These are phyloP conservation scores for Pythium utonaiense DNA, from an alignment of 352 stramenopile species.

Conservation along the genomic window DNA sequence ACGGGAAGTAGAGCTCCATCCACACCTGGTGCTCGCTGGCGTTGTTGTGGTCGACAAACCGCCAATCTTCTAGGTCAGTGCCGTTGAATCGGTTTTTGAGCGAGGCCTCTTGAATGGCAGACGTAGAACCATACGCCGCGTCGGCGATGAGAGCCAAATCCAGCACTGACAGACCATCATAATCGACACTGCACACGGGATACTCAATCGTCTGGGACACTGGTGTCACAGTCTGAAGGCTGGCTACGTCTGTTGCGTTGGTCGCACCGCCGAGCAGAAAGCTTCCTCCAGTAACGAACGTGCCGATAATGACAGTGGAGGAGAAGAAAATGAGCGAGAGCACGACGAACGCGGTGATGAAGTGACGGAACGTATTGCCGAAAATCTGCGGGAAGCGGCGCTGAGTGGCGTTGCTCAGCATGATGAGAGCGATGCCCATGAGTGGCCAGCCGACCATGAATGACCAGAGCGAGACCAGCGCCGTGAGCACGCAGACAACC, in stretches of 20 bases:
- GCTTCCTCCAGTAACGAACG: constrained; percentile 51
- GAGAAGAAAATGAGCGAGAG: constrained; percentile 84
- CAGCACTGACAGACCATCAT: constrained; percentile 25
- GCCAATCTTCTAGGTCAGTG: constrained; percentile 25
- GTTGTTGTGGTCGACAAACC: constrained; percentile 20
- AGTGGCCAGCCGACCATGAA: constrained; percentile 74
- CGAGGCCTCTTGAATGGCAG: constrained; percentile 19
- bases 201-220: constrained; percentile 19
- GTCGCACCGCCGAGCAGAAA: constrained; percentile 53
- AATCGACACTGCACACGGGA: constrained; percentile 29
- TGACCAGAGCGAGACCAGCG: constrained; percentile 48
- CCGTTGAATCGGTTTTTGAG: constrained; percentile 32
- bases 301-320: constrained; percentile 71
- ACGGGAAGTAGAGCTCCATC: constrained; percentile 32
- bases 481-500: constrained; percentile 49
- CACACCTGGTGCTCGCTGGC: constrained; percentile 30
- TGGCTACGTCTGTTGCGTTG: constrained; percentile 19
- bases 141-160: constrained; percentile 37
- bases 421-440: constrained; percentile 67
- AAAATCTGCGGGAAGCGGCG: constrained; percentile 76
- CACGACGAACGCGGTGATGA: constrained; percentile 68
- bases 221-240: constrained; percentile 6
- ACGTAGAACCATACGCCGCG: constrained; percentile 29
- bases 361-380: constrained; percentile 63
- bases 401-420: constrained; percentile 65